A percentile compares a stretch with the other conserved stretches of the same genome.
Conservation (phyloP, 345 rosid genomes). For the Isatis tinctoria region DNA sequence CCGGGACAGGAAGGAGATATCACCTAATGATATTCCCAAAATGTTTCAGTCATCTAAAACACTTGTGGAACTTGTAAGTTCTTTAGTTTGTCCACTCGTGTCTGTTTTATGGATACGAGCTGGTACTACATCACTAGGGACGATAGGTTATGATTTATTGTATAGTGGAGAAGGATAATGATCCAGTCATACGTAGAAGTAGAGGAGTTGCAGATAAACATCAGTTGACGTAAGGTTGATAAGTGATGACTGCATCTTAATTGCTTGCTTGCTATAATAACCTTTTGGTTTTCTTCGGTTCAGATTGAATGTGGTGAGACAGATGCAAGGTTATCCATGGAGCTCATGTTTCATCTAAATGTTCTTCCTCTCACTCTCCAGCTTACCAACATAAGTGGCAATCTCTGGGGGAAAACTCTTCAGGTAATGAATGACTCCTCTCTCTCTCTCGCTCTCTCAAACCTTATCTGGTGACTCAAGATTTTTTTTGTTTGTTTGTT, state of each 20-base stretch:
- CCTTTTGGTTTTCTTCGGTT: too few relatives aligned
- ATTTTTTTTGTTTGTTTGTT: too few relatives aligned
- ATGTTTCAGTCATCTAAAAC: slow-evolving; percentile 83
- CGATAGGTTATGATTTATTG: not conserved
- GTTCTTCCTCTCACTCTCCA: too few relatives aligned
- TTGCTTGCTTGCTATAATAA: not conserved
- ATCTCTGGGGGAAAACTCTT: too few relatives aligned
- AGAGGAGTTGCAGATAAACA: slow-evolving; percentile 7
- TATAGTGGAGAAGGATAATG: too few relatives aligned
- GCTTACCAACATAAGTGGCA: too few relatives aligned
- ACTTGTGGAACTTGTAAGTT: slow-evolving; percentile 83
- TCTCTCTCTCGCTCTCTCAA: too few relatives aligned
- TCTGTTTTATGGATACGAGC: slow-evolving; percentile 6
- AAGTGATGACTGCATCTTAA: slow-evolving; percentile 1
- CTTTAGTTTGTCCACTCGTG: slow-evolving; percentile 12
- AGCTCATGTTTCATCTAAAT: too few relatives aligned
- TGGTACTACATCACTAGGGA: not conserved
- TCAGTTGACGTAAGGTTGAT: not conserved
- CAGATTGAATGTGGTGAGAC: too few relatives aligned
- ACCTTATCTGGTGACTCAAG: too few relatives aligned
- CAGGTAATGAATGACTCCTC: too few relatives aligned
- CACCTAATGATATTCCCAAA: slow-evolving; percentile 65
- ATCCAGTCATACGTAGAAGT: not conserved
- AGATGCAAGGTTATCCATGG: too few relatives aligned
- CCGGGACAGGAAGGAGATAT: slow-evolving; percentile 82